Conservation (phyloP, 768 basidiomycete genomes). For the Phlebiopsis flavidoalba region DNA sequence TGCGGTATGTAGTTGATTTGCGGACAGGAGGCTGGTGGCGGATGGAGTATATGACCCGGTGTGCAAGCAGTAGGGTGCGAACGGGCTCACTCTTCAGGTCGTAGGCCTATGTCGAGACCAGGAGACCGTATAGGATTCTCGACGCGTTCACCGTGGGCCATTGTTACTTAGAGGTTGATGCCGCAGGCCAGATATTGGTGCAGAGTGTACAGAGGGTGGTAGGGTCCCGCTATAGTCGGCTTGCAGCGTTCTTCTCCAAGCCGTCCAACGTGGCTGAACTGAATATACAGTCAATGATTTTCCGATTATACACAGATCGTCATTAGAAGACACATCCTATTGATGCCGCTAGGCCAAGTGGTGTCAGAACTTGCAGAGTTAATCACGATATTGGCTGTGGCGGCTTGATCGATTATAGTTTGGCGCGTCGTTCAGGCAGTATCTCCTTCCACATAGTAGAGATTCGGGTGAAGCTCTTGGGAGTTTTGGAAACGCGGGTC, state of each 20-base stretch:
- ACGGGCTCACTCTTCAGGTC: slow-evolving; percentile 23
- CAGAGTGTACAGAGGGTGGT: slow-evolving; percentile 38
- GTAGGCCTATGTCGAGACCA: slow-evolving; percentile 36
- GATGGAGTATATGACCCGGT: slow-evolving; percentile 8
- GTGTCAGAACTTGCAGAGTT: slow-evolving; percentile 39
- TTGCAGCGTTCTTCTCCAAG: slow-evolving; percentile 31
- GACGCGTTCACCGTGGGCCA: slow-evolving; percentile 32
- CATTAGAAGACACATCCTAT: slow-evolving; percentile 22
- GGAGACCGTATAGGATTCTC: slow-evolving; percentile 25
- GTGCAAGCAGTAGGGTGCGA: background rate
- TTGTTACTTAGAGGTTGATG: slow-evolving; percentile 23
- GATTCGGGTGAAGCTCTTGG: slow-evolving; percentile 27
- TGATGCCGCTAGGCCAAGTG: slow-evolving; percentile 24
- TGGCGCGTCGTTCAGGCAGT: slow-evolving; percentile 32
- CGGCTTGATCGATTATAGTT: slow-evolving; percentile 30
- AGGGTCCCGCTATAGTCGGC: slow-evolving; percentile 29
- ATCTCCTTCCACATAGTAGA: slow-evolving; percentile 33
- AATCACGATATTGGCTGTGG: slow-evolving; percentile 34
- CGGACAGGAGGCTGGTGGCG: too few species aligned
- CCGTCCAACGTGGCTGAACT: slow-evolving; percentile 32
- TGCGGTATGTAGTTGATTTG: slow-evolving; percentile 28
- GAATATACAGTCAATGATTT: background rate
- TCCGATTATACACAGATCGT: background rate
- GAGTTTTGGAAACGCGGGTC: slow-evolving; percentile 26
- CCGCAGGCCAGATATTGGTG: slow-evolving; percentile 42